phyloP scores from a whole-genome alignment of 768 basidiomycete species.

The Mycena capillaripes region DNA sequence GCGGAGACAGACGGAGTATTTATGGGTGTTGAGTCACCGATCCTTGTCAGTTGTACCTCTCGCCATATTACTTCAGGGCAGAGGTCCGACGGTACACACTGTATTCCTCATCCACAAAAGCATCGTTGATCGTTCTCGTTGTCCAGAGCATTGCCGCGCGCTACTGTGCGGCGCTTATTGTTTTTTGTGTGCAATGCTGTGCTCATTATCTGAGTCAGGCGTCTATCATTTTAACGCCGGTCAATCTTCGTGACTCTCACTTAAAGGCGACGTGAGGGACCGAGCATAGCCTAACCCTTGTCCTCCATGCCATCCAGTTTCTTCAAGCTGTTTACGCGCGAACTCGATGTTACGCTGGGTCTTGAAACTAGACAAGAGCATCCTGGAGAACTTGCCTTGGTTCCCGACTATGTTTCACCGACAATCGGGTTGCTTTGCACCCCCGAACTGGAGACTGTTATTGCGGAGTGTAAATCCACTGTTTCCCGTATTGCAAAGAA shows the following conservation, averaged over 20 bases:
- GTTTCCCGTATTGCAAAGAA: slow-evolving; percentile 28
- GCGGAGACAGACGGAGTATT: too few species aligned
- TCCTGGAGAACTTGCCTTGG: background rate
- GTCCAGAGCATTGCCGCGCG: too few species aligned
- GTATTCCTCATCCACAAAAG: too few species aligned
- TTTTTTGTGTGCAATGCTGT: background rate
- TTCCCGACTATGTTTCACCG: background rate
- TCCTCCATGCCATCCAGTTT: slow-evolving; percentile 18
- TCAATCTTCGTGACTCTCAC: background rate
- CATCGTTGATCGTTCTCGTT: too few species aligned
- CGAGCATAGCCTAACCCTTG: background rate
- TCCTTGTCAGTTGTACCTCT: too few species aligned
- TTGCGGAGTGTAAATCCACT: slow-evolving; percentile 20
- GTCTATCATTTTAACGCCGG: background rate
- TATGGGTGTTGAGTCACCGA: too few species aligned
- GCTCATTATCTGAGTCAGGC: background rate
- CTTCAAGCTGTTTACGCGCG: slow-evolving; percentile 4
- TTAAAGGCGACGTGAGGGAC: background rate
- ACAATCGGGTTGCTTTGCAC: slow-evolving; percentile 17
- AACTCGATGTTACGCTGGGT: background rate
- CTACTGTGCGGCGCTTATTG: background rate
- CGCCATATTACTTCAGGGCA: too few species aligned
- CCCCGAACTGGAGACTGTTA: slow-evolving; percentile 14
- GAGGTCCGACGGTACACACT: too few species aligned
- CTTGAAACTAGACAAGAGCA: background rate